Conservation (phyloP, 176 grass and related monocot genomes). For the Dendrocalamus sinicus region DNA sequence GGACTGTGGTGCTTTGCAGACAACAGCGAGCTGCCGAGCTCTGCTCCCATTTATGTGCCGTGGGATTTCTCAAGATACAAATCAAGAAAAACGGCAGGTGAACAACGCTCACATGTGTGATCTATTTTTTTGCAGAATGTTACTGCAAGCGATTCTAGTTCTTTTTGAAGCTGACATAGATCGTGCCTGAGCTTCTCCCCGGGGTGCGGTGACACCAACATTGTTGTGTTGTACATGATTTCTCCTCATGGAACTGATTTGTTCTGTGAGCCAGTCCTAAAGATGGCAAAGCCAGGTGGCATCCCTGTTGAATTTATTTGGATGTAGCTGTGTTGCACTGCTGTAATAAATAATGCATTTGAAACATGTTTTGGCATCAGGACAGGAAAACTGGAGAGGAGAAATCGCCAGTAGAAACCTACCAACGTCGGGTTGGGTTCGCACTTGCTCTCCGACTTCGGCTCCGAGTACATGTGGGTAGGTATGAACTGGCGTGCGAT, state of each 20-base stretch:
- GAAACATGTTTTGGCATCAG: neutral
- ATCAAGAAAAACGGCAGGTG: constrained; percentile 32
- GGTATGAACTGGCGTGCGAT: neutral
- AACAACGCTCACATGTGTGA: neutral
- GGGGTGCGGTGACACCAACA: constrained; percentile 5
- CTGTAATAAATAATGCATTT: constrained; percentile 22
- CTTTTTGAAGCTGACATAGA: constrained; percentile 13
- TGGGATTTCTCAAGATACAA: neutral
- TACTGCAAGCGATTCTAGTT: neutral
- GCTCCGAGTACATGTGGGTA: neutral
- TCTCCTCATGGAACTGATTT: constrained; percentile 31
- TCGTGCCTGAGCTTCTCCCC: neutral
- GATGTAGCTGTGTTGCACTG: constrained; percentile 28
- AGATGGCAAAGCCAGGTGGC: constrained; percentile 11
- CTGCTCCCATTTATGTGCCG: neutral
- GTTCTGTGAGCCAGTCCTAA: constrained; percentile 18
- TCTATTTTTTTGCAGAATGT: constrained; percentile 14
- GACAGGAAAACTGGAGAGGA: neutral
- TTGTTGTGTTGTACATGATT: constrained; percentile 47
- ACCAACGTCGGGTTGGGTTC: neutral
- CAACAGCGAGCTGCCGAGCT: neutral
- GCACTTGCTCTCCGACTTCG: neutral
- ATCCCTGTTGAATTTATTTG: constrained; percentile 25
- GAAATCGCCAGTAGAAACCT: neutral
- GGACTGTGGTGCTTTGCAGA: neutral